Evolutionary conservation across 1,139 yeast species (phyloP), one percentile per base, ranked within the genome.

Genomic region (Yamadazyma triangularis): DNA sequence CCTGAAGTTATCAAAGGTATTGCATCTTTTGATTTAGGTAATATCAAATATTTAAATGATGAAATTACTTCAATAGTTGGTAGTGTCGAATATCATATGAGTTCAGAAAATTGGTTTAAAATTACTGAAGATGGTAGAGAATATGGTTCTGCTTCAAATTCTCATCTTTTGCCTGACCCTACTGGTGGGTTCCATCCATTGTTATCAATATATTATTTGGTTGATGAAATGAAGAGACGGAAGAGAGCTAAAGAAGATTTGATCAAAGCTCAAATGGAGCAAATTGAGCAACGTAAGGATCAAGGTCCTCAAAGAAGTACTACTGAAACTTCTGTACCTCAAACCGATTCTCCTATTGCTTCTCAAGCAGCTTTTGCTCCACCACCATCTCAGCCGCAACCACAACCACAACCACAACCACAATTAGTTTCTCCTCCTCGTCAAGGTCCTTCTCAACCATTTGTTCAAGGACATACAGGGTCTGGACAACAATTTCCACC

Each of bases 161-260:
- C 63, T 26, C 61, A 57, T 36, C 56, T 58, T 31, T 64, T 60
- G 44, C 76, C 73, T 2, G 94, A 86, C 54, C 96, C 96, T n/a
- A 85, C 95, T 1, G 72, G 76, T 34, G 94, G 93, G 1, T 91
- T 74, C 56, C 95, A 88, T 56, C 97, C 98, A 0, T 65, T 89
- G 41, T 60, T 91, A 9, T 86, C 96, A 2, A 81, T 91, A 23
- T 93, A 93, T 54, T 83, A 75, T 51, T 68, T 93, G 45, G 95
- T 89, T 14, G 78, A 76, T 34, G 99, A 91, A 58, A 82, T 82
- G 88, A 52, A 68, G 39, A 77, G 75, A 46, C 73, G 94, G 36
- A 74, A 84, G 66, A 62, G 66, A 62, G 71, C 82, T 15, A 74
- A 82, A 58, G 73, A 66, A 35, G 73, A 64, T 30, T 63, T 67